phyloP scores from a whole-genome alignment of 495 filamentous ascomycete species.

The Aspergillus heteromorphus region DNA sequence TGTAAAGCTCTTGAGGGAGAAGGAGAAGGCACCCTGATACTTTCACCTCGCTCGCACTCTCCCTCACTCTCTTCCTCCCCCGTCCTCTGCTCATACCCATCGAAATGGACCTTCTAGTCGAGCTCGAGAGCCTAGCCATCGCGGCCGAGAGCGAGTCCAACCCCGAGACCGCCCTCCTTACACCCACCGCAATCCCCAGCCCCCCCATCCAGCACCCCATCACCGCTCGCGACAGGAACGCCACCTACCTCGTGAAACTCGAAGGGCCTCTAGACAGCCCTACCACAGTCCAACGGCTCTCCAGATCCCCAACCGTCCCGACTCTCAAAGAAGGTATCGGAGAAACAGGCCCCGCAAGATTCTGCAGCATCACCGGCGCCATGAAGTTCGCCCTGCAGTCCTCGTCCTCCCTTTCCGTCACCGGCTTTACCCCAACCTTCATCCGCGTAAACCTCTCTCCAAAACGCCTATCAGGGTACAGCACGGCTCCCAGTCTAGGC shows the following conservation, averaged over 20 bases:
- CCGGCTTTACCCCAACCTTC: constrained; percentile 20
- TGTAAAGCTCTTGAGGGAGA: too few species aligned
- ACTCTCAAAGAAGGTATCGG: background rate
- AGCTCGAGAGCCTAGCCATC: constrained; percentile 19
- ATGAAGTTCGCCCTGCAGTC: background rate
- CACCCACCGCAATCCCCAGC: too few species aligned
- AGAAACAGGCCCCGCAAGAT: background rate
- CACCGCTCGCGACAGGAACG: background rate
- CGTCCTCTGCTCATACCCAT: too few species aligned
- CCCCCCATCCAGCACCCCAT: background rate
- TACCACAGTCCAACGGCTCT: background rate
- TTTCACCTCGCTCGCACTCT: too few species aligned
- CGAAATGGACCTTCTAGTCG: constrained; percentile 19
- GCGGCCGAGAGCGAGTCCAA: constrained; percentile 4
- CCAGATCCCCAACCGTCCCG: background rate
- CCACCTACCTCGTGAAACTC: constrained; percentile 7
- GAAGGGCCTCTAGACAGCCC: background rate
- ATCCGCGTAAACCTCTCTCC: constrained; percentile 25
- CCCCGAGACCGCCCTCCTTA: background rate
- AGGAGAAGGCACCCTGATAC: too few species aligned
- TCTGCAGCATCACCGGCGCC: background rate
- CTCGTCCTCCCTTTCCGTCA: background rate
- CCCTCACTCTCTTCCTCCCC: too few species aligned
- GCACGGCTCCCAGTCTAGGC: constrained; percentile 31
- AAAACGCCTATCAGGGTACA: constrained; percentile 26